Evolutionary conservation across 202 grass and related monocot species (phyloP), one percentile per base, ranked within the genome.

Genomic region (Panicum virgatum): DNA sequence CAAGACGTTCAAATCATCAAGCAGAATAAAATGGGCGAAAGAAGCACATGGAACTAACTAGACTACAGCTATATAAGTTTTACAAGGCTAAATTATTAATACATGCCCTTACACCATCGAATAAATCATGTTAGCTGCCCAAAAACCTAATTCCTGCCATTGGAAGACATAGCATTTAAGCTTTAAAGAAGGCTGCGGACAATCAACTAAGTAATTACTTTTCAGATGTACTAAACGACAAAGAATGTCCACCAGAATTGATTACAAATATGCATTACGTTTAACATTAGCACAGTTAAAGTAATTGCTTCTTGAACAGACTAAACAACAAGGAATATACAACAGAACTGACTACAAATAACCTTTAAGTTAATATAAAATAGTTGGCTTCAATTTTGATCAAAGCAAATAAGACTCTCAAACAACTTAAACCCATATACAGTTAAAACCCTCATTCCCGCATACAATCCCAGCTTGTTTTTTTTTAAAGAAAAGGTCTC

Each of bases 11-110:
- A 72, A 48, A 5, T 46, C 23, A 20, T 23, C 39, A 26, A 47
- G 61, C 57, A 82, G 69, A 58, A 73, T 43, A 44, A 77, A 47
- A 13, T 10, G 15, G 8, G 18, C 22, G n/a, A 69, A 69, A 66
- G 26, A 40, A 60, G 2, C 46, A 72, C 9, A 18, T 34, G 64
- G 0, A 62, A 78, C n/a, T 64, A 58, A 77, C 6, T 32, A 76
- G 43, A 47, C 73, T 20, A 9, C 45, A 25, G 19, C 19, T 19
- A 29, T 11, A 69, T 40, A 19, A 22, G 27, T 3, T 27, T 38
- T 72, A 10, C 27, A 23, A 19, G 6, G 3, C 2, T 52, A n/a
- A 18, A 23, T 16, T 12, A 52, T 44, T 20, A 63, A 19, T 58
- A 36, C 0, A 38, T 9, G 2, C 12, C 9, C 3, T 50, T 47